Evolutionary conservation across 2,329 filamentous ascomycete species (phyloP).

Genomic region (Epichloe glyceriae): DNA sequence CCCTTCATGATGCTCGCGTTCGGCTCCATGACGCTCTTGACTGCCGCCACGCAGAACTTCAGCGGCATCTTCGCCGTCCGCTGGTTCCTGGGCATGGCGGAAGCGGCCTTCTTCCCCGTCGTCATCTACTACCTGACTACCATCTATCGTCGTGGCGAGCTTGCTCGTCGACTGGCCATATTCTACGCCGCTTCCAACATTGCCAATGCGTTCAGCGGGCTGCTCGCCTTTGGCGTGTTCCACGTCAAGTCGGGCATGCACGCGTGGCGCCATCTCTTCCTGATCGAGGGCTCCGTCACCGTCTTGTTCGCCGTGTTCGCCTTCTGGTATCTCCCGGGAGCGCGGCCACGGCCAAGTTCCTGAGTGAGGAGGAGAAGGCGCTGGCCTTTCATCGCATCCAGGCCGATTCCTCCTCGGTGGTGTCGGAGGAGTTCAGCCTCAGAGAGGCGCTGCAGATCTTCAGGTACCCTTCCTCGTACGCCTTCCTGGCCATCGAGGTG

Average conservation of each 20-base stretch:
- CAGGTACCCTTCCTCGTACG: conserved; percentile 33
- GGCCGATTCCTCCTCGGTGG: conserved; percentile 55
- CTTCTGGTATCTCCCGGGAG: conserved; percentile 56
- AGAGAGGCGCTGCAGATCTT: conserved; percentile 39
- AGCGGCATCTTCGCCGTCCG: conserved; percentile 36
- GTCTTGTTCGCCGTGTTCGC: conserved; percentile 51
- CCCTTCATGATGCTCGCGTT: conserved; percentile 61
- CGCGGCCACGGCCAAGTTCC: conserved; percentile 50
- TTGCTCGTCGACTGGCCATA: conserved; percentile 38
- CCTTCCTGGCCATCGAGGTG: conserved; percentile 40
- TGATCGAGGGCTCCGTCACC: conserved; percentile 44
- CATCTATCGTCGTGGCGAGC: conserved; percentile 35
- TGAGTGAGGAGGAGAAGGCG: conserved; percentile 50
- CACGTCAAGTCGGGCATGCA: conserved; percentile 28
- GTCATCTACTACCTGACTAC: conserved; percentile 40
- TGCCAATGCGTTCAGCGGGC: conserved; percentile 43
- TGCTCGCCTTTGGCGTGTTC: conserved; percentile 36
- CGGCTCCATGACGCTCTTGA: conserved; percentile 51
- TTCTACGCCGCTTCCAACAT: conserved; percentile 70
- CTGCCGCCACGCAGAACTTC: conserved; percentile 37
- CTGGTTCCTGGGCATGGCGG: conserved; percentile 38
- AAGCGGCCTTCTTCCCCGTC: conserved; percentile 42
- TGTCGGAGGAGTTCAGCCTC: conserved; percentile 39
- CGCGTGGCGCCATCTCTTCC: conserved; percentile 37
- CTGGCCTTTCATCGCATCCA: conserved; percentile 64